These are phyloP conservation scores for Gossypium bickii DNA, from an alignment of 345 rosid genomes.

Conservation along the genomic window DNA sequence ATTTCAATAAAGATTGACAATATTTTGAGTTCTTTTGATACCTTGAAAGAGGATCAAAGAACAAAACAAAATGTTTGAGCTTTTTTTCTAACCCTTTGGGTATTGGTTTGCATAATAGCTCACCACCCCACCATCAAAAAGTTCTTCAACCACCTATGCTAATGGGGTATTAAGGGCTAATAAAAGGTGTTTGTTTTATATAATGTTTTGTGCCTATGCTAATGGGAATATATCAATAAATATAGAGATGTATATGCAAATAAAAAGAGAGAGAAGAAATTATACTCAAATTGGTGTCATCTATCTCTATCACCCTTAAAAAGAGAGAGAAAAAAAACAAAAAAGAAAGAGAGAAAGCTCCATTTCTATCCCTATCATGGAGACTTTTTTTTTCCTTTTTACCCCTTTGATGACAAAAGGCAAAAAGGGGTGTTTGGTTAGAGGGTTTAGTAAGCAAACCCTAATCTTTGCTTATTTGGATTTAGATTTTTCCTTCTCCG, in stretches of 20 bases:
- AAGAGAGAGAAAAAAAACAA: neutral
- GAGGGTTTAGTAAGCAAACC: constrained; percentile 1
- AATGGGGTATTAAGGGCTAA: too few species aligned
- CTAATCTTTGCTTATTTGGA: constrained; percentile 14
- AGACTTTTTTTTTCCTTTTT: neutral
- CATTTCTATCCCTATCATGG: constrained; percentile 12
- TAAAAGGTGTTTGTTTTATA: too few species aligned
- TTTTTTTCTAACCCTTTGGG: neutral
- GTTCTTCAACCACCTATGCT: too few species aligned
- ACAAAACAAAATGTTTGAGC: neutral
- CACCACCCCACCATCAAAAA: neutral
- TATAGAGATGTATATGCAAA: neutral
- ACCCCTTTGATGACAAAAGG: neutral
- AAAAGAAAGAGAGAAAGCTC: neutral
- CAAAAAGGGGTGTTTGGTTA: neutral
- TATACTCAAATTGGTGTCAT: neutral
- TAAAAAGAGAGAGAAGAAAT: neutral
- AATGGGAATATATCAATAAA: too few species aligned
- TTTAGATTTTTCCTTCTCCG: constrained; percentile 1
- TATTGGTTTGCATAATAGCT: neutral
- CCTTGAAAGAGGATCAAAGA: neutral
- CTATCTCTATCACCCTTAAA: neutral
- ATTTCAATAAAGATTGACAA: neutral
- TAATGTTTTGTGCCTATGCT: neutral
- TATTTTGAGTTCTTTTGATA: neutral